These are phyloP conservation scores for Ogataea nonfermentans DNA, from an alignment of 805 yeast genomes.

Conservation along the genomic window DNA sequence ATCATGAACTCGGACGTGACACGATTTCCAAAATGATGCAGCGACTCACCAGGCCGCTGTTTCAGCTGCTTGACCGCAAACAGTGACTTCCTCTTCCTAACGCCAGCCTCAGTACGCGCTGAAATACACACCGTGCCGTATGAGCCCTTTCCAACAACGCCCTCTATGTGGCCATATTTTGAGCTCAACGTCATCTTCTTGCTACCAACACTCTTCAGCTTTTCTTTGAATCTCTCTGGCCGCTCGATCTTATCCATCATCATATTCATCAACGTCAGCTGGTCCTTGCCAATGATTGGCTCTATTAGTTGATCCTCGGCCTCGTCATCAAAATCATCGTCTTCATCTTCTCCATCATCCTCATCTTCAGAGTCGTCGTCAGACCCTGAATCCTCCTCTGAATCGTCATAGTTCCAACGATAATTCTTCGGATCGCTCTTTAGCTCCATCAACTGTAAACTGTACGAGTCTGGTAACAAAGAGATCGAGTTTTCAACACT, in stretches of 20 bases:
- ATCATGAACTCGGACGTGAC: conserved; percentile 90
- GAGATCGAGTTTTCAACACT: conserved; percentile 35
- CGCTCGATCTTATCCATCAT: conserved; percentile 47
- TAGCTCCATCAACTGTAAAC: conserved; percentile 33
- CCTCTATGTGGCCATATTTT: conserved; percentile 52
- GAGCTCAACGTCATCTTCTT: conserved; percentile 38
- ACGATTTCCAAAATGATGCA: conserved; percentile 60
- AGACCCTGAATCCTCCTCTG: conserved; percentile 25
- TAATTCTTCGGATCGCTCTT: conserved; percentile 38
- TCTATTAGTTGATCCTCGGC: conserved; percentile 40
- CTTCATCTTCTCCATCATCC: conserved; percentile 28
- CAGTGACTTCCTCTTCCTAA: conserved; percentile 41
- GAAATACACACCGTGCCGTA: conserved; percentile 48
- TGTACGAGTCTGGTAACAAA: conserved; percentile 37
- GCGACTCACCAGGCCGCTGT: conserved; percentile 56
- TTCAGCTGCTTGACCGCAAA: conserved; percentile 80
- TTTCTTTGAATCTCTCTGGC: conserved; percentile 36
- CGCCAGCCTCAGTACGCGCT: conserved; percentile 39
- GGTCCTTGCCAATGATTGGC: conserved; percentile 51
- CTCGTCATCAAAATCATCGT: conserved; percentile 37
- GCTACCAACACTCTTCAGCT: conserved; percentile 22
- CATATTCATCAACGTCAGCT: conserved; percentile 46
- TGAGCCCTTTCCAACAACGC: conserved; percentile 48
- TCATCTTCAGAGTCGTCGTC: conserved; percentile 18
- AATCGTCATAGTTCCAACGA: conserved; percentile 39